These are phyloP conservation scores for Phlebopus sp. DNA, from an alignment of 1,284 basidiomycete genomes.

Conservation along the genomic window DNA sequence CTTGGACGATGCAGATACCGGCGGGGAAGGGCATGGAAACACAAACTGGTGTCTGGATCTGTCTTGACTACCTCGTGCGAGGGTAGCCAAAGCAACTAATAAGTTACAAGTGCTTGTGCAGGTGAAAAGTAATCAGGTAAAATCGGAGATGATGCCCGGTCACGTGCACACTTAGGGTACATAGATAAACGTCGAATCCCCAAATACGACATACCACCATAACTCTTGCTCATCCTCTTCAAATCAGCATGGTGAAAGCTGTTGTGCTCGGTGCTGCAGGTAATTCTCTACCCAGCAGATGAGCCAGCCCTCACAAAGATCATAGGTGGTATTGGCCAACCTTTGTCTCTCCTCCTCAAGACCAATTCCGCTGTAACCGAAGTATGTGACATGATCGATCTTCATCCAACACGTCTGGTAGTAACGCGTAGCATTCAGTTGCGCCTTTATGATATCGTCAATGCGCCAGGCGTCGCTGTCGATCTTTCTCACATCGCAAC, in stretches of 20 bases:
- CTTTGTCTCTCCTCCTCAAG: conserved; percentile 89
- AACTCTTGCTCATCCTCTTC: conserved; percentile 66
- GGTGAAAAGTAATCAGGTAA: neutral
- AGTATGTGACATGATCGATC: conserved; percentile 36
- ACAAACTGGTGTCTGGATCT: neutral
- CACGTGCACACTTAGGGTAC: conserved; percentile 1
- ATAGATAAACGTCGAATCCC: conserved; percentile 1
- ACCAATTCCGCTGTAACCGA: conserved; percentile 77
- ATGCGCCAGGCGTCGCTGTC: conserved; percentile 93
- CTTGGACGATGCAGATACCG: neutral
- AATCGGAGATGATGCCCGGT: neutral
- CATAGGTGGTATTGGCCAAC: conserved; percentile 87
- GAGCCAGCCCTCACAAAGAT: conserved; percentile 5
- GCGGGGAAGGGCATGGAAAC: neutral
- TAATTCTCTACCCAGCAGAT: conserved; percentile 28
- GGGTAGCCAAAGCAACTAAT: too few species aligned
- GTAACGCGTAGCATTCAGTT: conserved; percentile 45
- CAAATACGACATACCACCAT: conserved; percentile 37
- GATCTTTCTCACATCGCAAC: conserved; percentile 90
- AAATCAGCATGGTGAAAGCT: conserved; percentile 78
- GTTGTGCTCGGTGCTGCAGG: conserved; percentile 92
- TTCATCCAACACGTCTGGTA: neutral
- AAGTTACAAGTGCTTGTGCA: neutral
- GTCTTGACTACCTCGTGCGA: neutral
- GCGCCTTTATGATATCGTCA: conserved; percentile 93